Evolutionary conservation across 805 yeast genomes (phyloP), one percentile per base, ranked within the genome.

Genomic region (Hanseniaspora occidentalis): DNA sequence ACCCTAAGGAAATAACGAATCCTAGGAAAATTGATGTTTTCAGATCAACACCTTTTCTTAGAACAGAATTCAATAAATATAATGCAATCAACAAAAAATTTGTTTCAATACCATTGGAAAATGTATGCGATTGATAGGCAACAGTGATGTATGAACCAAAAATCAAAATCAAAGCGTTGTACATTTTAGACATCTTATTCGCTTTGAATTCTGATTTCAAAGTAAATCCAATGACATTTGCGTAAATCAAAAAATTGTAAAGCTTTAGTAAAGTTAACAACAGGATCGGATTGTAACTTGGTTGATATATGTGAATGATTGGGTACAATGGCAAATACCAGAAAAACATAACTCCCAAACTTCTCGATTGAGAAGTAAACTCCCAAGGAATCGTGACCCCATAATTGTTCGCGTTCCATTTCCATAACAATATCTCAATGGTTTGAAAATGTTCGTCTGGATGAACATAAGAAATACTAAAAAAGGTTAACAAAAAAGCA

Each of bases 381-480:
- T 89, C 98, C 98, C 98, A 89, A 0, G 96, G 88, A n/a, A 47
- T 38, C 21, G 37, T 31, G 3, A 35, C 38, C 7, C 46, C 44
- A 33, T 10, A 33, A 4, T 11, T 23, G 47, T 61, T 55, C 60
- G 65, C 21, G 65, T 58, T 43, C 56, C 64, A 69, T 56, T 76
- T 10, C 65, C 67, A 45, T 59, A 65, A 67, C 19, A 89, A 52
- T 1, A 81, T 79, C 56, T 86, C 94, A 37, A 94, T 71, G n/a
- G 79, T 73, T 57, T 94, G 99, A 56, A 84, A 84, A 57, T 88
- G 96, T 62, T 92, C 99, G 65, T 92, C 99, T 0, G 99, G 99
- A 50, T 94, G 99, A 37, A 92, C 77, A 54, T 94, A 92, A 41
- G 26, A 43, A 22, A 21, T 25, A 3, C 40, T 25, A 8, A 24